Percentiles rank a stretch among this genome's conserved stretches.
These are phyloP conservation scores for Umbilicus rupestris DNA, from an alignment of 164 flowering plant species.

Conservation along the genomic window DNA sequence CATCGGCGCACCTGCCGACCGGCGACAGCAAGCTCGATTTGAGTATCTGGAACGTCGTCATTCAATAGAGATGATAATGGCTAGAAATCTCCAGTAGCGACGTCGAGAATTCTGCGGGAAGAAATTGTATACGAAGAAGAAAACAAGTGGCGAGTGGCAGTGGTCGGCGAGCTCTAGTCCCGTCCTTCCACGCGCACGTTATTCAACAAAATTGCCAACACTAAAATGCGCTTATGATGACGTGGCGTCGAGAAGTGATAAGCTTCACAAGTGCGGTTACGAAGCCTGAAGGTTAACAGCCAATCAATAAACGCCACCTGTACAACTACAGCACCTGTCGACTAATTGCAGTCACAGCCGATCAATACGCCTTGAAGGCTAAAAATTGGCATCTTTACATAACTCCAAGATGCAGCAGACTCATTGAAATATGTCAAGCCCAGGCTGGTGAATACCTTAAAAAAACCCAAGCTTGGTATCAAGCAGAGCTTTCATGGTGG, in stretches of 20 bases:
- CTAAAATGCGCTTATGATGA: neutral
- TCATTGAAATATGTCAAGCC: no score
- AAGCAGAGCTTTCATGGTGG: no score
- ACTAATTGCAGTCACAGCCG: no score
- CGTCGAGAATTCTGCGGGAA: neutral
- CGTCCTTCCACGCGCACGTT: neutral
- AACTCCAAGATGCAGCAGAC: no score
- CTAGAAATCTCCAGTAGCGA: neutral
- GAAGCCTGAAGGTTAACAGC: neutral
- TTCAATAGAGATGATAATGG: neutral
- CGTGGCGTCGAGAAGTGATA: neutral
- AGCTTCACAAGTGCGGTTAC: neutral
- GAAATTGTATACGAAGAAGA: neutral
- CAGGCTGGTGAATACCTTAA: no score
- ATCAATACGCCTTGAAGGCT: no score
- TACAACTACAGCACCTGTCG: no score
- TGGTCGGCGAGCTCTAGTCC: no score
- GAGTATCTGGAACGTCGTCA: neutral
- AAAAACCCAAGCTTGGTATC: no score
- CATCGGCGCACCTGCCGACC: neutral
- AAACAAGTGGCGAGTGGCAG: neutral
- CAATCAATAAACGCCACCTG: no score
- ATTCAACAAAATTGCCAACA: neutral
- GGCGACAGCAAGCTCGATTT: neutral
- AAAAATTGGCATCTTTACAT: no score